Conservation (phyloP, 441 rosid genomes). For the Populus tomentosa region DNA sequence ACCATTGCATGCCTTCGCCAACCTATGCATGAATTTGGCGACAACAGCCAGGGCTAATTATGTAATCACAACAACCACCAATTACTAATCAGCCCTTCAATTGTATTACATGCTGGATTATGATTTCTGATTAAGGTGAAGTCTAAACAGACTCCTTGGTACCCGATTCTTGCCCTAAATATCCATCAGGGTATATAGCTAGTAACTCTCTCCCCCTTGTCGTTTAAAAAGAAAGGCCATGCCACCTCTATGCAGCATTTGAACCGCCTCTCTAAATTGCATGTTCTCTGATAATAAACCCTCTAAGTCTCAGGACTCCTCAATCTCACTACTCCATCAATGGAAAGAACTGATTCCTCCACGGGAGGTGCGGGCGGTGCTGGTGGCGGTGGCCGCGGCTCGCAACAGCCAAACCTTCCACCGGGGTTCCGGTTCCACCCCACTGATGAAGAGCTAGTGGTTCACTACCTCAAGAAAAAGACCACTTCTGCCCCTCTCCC, state of each 20-base stretch:
- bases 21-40: conserved; percentile 6
- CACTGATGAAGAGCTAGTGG: conserved; percentile 77
- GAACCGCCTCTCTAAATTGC: conserved; percentile 24
- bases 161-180: background rate
- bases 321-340: conserved; percentile 11
- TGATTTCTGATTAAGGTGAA: background rate
- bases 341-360: conserved; percentile 74
- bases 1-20: background rate
- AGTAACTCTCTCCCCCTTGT: background rate
- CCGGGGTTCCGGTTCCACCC: conserved; percentile 88
- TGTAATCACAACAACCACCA: background rate
- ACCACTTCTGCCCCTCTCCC: conserved; percentile 70
- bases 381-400: conserved; percentile 11
- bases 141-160: background rate
- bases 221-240: conserved; percentile 43
- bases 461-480: conserved; percentile 82
- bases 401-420: conserved; percentile 69
- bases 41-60: background rate
- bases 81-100: conserved; percentile 27
- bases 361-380: conserved; percentile 2
- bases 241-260: conserved; percentile 27
- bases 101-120: background rate
- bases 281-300: conserved; percentile 13
- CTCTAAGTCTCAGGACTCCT: conserved; percentile 9
- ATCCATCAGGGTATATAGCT: background rate